Conservation (phyloP, 106 monocot genomes). For the Gastrodia elata region DNA sequence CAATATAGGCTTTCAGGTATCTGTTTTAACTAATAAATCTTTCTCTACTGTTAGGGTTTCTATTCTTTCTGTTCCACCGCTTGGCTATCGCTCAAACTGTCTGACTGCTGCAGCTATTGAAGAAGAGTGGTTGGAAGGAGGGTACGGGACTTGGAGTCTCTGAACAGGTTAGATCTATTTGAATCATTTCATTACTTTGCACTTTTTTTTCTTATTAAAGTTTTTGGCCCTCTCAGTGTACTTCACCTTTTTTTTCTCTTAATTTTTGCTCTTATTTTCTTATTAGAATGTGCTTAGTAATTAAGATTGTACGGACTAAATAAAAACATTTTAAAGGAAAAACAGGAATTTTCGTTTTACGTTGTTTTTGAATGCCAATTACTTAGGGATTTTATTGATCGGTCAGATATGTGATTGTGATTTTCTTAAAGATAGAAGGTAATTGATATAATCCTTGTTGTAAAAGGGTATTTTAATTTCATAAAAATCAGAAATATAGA, state of each 20-base stretch:
- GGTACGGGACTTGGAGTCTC: conserved; percentile 81
- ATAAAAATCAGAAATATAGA: neutral
- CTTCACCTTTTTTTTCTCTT: neutral
- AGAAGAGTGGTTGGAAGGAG: conserved; percentile 92
- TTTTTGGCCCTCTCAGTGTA: too few species aligned
- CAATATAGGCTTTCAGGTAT: conserved; percentile 87
- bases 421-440: neutral
- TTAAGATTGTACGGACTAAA: neutral
- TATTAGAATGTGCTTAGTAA: neutral
- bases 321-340: neutral
- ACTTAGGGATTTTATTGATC: neutral
- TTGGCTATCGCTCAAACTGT: neutral
- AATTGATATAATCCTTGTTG: neutral
- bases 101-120: conserved; percentile 54
- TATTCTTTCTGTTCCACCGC: neutral
- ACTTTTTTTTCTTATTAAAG: neutral
- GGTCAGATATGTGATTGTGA: neutral
- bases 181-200: neutral
- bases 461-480: neutral
- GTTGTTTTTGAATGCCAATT: neutral
- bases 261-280: neutral
- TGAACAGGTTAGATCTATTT: conserved; percentile 59
- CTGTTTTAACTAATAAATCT: too few species aligned
- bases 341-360: neutral
- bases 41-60: conserved; percentile 17